phyloP scores from a whole-genome alignment of 495 filamentous ascomycete genomes.

The Aspergillus ellipticus region DNA sequence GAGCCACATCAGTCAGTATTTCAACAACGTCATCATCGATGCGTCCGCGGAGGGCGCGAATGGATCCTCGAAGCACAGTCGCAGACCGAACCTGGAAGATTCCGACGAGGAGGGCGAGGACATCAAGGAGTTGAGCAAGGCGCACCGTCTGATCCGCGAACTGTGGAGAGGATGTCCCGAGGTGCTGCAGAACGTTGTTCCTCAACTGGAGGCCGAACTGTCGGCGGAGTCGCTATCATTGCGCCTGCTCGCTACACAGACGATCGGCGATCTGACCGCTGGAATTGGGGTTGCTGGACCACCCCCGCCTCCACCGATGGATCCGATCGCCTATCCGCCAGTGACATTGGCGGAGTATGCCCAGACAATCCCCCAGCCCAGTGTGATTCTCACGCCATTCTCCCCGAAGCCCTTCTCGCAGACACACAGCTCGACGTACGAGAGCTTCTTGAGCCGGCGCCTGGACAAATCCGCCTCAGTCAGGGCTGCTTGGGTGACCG shows the following conservation, averaged over 20 bases:
- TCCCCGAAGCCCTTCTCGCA: slow-evolving; percentile 82
- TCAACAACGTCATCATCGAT: slow-evolving; percentile 92
- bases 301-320: slow-evolving; percentile 65
- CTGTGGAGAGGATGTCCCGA: slow-evolving; percentile 89
- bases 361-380: slow-evolving; percentile 49
- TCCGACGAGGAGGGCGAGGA: slow-evolving; percentile 82
- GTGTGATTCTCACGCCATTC: slow-evolving; percentile 69
- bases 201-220: slow-evolving; percentile 89
- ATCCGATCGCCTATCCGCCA: slow-evolving; percentile 78
- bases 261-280: slow-evolving; percentile 87
- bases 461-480: slow-evolving; percentile 81
- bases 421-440: slow-evolving; percentile 70
- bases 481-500: slow-evolving; percentile 78
- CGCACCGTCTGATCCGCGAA: slow-evolving; percentile 83
- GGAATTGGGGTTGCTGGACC: slow-evolving; percentile 88
- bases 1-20: slow-evolving; percentile 89
- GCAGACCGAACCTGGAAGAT: slow-evolving; percentile 57
- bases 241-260: slow-evolving; percentile 83
- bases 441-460: slow-evolving; percentile 74
- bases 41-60: slow-evolving; percentile 55
- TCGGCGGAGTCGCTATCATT: slow-evolving; percentile 84
- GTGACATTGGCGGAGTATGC: slow-evolving; percentile 59
- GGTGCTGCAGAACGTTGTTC: slow-evolving; percentile 89
- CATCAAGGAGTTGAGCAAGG: slow-evolving; percentile 80
- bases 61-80: slow-evolving; percentile 41